Conservation (phyloP, 768 basidiomycete species). For the Psilocybe tampanensis region DNA sequence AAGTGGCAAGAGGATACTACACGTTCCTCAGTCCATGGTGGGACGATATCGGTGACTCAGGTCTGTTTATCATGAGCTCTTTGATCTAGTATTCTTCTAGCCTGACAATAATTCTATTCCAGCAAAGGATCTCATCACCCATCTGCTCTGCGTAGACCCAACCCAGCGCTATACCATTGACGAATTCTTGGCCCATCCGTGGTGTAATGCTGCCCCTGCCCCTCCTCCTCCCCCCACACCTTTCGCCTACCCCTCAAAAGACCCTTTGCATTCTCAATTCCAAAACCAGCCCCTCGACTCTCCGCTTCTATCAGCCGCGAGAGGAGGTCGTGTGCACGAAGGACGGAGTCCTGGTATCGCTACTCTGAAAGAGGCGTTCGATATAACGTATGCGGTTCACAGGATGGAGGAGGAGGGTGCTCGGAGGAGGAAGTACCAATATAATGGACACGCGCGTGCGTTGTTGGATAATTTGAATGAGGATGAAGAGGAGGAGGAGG, state of each 20-base stretch:
- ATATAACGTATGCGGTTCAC: constrained; percentile 98
- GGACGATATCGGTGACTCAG: constrained; percentile 88
- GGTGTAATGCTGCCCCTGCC: constrained; percentile 77
- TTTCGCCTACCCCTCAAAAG: constrained; percentile 40
- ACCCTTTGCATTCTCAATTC: constrained; percentile 35
- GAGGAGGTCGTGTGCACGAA: constrained; percentile 67
- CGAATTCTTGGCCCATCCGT: constrained; percentile 95
- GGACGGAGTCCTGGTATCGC: constrained; percentile 92
- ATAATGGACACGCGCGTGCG: constrained; percentile 61
- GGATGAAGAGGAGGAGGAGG: constrained; percentile 78
- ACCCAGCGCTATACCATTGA: constrained; percentile 96
- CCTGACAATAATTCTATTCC: background rate
- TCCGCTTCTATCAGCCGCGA: constrained; percentile 81
- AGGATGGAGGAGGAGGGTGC: constrained; percentile 99
- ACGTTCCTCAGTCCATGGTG: constrained; percentile 99
- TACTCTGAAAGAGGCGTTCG: constrained; percentile 96
- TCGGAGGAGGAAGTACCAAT: constrained; percentile 79
- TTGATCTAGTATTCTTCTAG: background rate
- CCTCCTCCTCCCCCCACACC: constrained; percentile 73
- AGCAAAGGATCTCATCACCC: constrained; percentile 96
- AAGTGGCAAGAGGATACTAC: constrained; percentile 96
- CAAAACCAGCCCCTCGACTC: constrained; percentile 87
- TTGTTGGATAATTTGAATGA: constrained; percentile 90
- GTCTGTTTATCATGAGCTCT: constrained; percentile 39
- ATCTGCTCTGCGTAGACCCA: constrained; percentile 94